Evolutionary conservation across 768 basidiomycete genomes (phyloP).

Genomic region (Russula compacta): DNA sequence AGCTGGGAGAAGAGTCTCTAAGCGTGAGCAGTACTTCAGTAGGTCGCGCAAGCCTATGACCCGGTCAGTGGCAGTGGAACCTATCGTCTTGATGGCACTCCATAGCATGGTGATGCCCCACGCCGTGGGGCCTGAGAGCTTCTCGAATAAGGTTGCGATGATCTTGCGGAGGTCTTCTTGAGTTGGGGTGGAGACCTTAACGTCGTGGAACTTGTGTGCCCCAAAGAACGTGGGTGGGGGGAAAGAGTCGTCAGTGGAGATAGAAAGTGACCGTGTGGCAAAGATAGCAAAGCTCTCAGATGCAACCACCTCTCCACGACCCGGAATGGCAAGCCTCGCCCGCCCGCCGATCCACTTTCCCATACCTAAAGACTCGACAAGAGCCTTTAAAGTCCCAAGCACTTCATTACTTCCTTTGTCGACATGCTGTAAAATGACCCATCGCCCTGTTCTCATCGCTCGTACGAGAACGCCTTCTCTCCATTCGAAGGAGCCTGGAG

Average conservation of each 20-base stretch:
- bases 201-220: conserved; percentile 72
- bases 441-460: conserved; percentile 81
- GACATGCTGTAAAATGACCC: conserved; percentile 89
- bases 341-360: conserved; percentile 70
- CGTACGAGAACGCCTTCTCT: conserved; percentile 89
- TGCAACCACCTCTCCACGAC: conserved; percentile 65
- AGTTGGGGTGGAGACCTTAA: conserved; percentile 53
- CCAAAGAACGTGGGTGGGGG: conserved; percentile 69
- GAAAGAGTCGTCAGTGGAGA: conserved; percentile 40
- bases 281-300: conserved; percentile 78
- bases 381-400: conserved; percentile 75
- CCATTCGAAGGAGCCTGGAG: conserved; percentile 90
- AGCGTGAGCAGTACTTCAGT: conserved; percentile 72
- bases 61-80: conserved; percentile 42
- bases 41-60: conserved; percentile 72
- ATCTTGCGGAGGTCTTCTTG: conserved; percentile 62
- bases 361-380: conserved; percentile 62
- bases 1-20: conserved; percentile 51
- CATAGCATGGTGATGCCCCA: conserved; percentile 58
- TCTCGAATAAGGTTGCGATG: conserved; percentile 55
- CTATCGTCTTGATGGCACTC: conserved; percentile 47
- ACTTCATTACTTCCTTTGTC: conserved; percentile 88
- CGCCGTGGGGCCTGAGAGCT: conserved; percentile 42
- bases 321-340: conserved; percentile 63
- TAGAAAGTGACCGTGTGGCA: conserved; percentile 67